These are phyloP conservation scores for Decorospora gaudefroyi DNA, from an alignment of 2,329 filamentous ascomycete species.

Conservation along the genomic window DNA sequence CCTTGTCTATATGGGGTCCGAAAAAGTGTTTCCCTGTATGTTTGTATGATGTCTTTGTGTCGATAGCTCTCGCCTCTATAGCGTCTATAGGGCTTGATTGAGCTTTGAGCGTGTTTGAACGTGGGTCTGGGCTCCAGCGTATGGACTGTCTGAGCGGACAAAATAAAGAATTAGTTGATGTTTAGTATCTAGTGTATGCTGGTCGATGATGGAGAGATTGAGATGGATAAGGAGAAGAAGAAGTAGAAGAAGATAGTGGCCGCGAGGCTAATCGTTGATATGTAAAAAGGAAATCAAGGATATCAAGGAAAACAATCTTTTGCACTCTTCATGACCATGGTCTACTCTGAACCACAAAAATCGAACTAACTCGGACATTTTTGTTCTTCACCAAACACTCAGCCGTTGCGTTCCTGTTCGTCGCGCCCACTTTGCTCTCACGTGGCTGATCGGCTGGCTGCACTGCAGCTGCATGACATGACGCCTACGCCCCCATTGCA, in stretches of 20 bases:
- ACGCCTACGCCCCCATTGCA: too few species aligned
- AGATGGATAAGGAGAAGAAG: background rate
- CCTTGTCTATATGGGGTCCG: conserved; percentile 3
- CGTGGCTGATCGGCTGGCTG: too few species aligned
- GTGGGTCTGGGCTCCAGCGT: conserved; percentile 15
- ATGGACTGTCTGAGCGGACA: conserved; percentile 10
- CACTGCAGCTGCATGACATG: too few species aligned
- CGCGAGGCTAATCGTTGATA: conserved; percentile 2
- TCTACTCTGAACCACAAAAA: too few species aligned
- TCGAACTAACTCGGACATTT: too few species aligned
- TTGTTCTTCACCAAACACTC: too few species aligned
- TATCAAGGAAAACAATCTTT: too few species aligned
- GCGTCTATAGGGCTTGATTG: conserved; percentile 25
- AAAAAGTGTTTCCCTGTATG: conserved; percentile 3
- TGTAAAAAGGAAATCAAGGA: too few species aligned
- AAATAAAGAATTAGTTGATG: background rate
- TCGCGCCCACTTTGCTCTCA: too few species aligned
- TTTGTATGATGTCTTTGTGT: conserved; percentile 9
- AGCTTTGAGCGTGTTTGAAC: conserved; percentile 20
- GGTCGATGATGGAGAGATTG: background rate
- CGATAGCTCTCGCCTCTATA: conserved; percentile 20
- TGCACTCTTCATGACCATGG: too few species aligned
- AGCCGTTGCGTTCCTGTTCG: too few species aligned
- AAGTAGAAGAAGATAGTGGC: background rate
- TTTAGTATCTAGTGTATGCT: conserved; percentile 3